A percentile compares a stretch with the other conserved stretches of the same genome.
Evolutionary conservation across 139 green algal species (phyloP).

Genomic region (Zygnema cylindricum): DNA sequence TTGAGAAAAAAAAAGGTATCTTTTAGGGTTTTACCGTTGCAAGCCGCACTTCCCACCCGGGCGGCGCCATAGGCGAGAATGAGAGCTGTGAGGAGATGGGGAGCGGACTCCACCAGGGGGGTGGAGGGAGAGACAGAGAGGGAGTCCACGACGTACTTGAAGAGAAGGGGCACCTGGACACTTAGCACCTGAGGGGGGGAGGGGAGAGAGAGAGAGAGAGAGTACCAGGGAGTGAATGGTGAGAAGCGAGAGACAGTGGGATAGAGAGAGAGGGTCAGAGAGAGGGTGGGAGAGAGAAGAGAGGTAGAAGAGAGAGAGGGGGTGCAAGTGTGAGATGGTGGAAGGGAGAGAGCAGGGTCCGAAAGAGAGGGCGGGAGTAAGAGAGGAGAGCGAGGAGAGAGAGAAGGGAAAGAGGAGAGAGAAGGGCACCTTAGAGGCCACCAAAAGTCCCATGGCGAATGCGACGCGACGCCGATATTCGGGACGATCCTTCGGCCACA

Average conservation of each 20-base stretch:
- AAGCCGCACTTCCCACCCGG: too few species aligned
- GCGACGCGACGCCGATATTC: conserved; percentile 40
- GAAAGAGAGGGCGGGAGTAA: neutral
- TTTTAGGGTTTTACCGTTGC: too few species aligned
- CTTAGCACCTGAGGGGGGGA: conserved; percentile 72
- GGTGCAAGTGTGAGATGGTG: neutral
- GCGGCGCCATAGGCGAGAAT: conserved; percentile 82
- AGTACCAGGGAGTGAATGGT: neutral
- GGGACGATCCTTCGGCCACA: conserved; percentile 57
- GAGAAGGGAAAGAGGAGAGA: conserved; percentile 19
- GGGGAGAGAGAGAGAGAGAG: neutral
- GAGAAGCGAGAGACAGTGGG: neutral
- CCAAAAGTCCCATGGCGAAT: conserved; percentile 35
- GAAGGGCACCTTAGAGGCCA: conserved; percentile 50
- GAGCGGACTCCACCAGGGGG: conserved; percentile 64
- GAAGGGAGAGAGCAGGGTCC: neutral
- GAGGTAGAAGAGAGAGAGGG: neutral
- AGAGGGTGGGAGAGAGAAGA: neutral
- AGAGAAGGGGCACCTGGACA: conserved; percentile 86
- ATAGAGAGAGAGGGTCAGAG: conserved; percentile 2
- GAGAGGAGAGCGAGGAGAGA: neutral
- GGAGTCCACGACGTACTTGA: conserved; percentile 91
- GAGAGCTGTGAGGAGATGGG: conserved; percentile 69
- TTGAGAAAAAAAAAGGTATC: too few species aligned
- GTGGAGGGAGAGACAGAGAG: conserved; percentile 66